Percentiles rank a stretch among this genome's conserved stretches.
phyloP scores from a whole-genome alignment of 306 rosid genomes.

The Prunus persica region Prunus_persica_NCBIv2 NC_034010.1:24945001-24945500 shows the following conservation, averaged over 20 bases:
- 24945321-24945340: background rate
- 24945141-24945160: constrained; percentile 60
- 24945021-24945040: constrained; percentile 59
- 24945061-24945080: constrained; percentile 62
- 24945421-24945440: background rate
- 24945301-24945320: background rate
- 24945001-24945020: constrained; percentile 36
- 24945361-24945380: background rate
- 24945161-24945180: constrained; percentile 55
- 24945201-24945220: constrained; percentile 34
- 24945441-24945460: constrained; percentile 1
- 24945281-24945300: background rate
- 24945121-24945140: constrained; percentile 59
- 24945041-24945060: constrained; percentile 61
- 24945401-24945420: background rate
- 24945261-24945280: constrained; percentile 1
- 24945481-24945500: constrained; percentile 9
- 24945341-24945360: constrained; percentile 1
- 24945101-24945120: constrained; percentile 59
- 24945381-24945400: background rate
- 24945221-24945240: constrained; percentile 9
- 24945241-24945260: background rate
- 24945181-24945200: constrained; percentile 59
- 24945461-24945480: constrained; percentile 6
- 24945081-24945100: constrained; percentile 53